A percentile compares a stretch with the other conserved stretches of the same genome.
These are phyloP conservation scores for Psilocybe subaeruginosa DNA, from an alignment of 768 basidiomycete genomes.

Conservation along the genomic window DNA sequence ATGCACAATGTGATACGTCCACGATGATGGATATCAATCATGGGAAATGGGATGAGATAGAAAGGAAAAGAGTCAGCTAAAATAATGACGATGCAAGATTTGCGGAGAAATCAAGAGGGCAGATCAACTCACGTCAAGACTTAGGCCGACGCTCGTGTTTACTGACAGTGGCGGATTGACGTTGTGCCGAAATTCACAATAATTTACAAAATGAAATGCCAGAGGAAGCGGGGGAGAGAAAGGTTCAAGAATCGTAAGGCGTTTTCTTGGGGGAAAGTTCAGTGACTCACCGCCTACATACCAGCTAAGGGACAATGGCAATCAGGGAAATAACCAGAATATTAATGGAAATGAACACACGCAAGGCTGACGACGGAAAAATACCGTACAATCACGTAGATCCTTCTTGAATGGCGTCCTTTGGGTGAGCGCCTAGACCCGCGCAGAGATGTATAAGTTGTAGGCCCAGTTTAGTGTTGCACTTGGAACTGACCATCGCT, in stretches of 20 bases:
- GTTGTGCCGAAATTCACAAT: neutral
- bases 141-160: conserved; percentile 19
- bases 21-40: neutral
- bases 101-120: neutral
- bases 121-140: conserved; percentile 13
- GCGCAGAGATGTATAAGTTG: neutral
- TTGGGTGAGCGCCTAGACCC: conserved; percentile 16
- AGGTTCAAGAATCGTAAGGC: neutral
- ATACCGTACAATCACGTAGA: conserved; percentile 24
- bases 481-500: conserved; percentile 17
- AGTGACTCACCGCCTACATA: conserved; percentile 21
- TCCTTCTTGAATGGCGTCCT: conserved; percentile 21
- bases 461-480: neutral
- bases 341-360: conserved; percentile 10
- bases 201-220: neutral
- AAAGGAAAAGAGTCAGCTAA: neutral
- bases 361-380: conserved; percentile 21
- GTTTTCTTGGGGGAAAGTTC: neutral
- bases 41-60: neutral
- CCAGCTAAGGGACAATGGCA: conserved; percentile 15
- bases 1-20: neutral
- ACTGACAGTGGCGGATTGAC: conserved; percentile 7
- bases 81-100: neutral
- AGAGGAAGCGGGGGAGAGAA: neutral
- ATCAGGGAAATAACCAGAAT: neutral